These are phyloP conservation scores for Phylloporus rhodoxanthus DNA, from an alignment of 768 basidiomycete species.

Conservation along the genomic window DNA sequence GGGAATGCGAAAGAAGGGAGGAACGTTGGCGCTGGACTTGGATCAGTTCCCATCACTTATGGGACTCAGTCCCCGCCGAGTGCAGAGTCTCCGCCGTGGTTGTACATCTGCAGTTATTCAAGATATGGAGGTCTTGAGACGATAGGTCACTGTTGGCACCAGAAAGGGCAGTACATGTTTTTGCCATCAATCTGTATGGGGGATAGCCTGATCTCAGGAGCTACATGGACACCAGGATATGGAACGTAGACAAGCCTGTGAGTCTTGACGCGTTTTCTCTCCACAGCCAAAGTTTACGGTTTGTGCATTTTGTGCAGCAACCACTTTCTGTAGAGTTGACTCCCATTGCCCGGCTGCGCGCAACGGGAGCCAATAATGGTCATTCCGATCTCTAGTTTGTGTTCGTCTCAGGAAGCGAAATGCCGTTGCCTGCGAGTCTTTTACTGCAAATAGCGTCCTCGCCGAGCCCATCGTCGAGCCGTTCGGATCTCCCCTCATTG, in stretches of 20 bases:
- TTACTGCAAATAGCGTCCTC: conserved; percentile 26
- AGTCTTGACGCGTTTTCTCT: conserved; percentile 14
- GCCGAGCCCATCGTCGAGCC: conserved; percentile 24
- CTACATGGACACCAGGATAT: conserved; percentile 53
- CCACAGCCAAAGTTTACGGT: background rate
- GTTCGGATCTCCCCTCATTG: conserved; percentile 22
- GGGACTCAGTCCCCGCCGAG: conserved; percentile 1
- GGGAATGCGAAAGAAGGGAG: conserved; percentile 2
- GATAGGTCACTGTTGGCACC: conserved; percentile 69
- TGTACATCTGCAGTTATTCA: conserved; percentile 62
- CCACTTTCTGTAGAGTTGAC: conserved; percentile 47
- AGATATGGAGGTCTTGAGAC: conserved; percentile 39
- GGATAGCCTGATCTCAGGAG: conserved; percentile 58
- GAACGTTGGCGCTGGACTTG: conserved; percentile 3
- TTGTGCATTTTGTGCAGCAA: conserved; percentile 33
- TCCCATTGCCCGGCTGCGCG: conserved; percentile 50
- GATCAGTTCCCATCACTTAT: background rate
- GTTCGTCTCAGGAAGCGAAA: conserved; percentile 39
- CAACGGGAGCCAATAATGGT: conserved; percentile 24
- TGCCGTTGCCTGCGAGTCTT: conserved; percentile 36
- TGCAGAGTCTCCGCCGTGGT: conserved; percentile 54
- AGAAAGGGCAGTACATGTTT: conserved; percentile 62
- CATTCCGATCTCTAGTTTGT: conserved; percentile 49
- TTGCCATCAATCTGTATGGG: conserved; percentile 72
- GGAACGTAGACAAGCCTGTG: conserved; percentile 46